Base-by-base conservation (phyloP, 2,329 filamentous ascomycete genomes). In the Pseudogymnoascus sp. region DNA sequence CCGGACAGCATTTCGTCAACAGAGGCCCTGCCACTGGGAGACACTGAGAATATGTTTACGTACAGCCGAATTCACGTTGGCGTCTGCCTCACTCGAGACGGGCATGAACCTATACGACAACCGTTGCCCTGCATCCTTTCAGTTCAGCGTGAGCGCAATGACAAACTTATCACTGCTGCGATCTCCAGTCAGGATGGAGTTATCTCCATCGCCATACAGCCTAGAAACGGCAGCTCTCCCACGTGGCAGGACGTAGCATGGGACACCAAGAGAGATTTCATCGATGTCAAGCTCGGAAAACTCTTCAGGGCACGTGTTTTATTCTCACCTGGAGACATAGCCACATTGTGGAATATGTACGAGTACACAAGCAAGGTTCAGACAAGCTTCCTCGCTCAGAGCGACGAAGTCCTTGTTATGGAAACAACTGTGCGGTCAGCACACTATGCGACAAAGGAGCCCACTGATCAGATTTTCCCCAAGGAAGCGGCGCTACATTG, bases 241-340 rank as follows among this genome's bases (percentile, higher is more conserved):
- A 87, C 84, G 0, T 96, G 92, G 92, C 85, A 90, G 6, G 89
- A 95, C 72, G 83, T 96, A 4, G 82, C 85, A 44, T 96, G 92
- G 92, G 87, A 87, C 64, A 81, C 86, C 16, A 86, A 88, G 59
- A 80, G 81, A 6, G 82, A 81, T 65, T 81, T 83, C 0, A 80
- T 96, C 63, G 84, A 86, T 19, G 74, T 96, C 38, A 84, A 83
- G 65, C 76, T 96, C 16, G 88, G 90, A 0, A 85, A 90, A 67
- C 90, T 90, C 0, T 93, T 95, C 70, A 78, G 87, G 64, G 76
- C 96, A 44, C 83, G 83, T 19, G 77, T 95, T 16, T 85, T 88
- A 66, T 86, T 92, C 71, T 81, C 81, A 13, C 89, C 92, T 69
- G 78, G 83, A n/a, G 91, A 96, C 71, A 96, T 89, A 76, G 84